Conservation (phyloP, 305 asterid genomes). For the Fraxinus xanthoxyloides region DNA sequence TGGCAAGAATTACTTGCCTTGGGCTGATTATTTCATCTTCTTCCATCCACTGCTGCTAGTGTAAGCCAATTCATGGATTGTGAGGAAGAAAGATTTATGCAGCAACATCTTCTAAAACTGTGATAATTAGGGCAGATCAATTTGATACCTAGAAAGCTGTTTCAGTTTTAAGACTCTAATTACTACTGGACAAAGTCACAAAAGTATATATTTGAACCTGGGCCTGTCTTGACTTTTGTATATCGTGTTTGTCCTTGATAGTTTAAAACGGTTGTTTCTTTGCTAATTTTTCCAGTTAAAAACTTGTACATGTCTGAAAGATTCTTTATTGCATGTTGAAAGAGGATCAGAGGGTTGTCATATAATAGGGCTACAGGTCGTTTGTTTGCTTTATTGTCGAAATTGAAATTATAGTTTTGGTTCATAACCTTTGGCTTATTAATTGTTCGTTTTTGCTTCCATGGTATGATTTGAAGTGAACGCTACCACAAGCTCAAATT, state of each 20-base stretch:
- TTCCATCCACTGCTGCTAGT: not conserved
- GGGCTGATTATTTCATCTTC: not conserved
- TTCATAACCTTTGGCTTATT: not conserved
- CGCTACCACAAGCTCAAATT: not conserved
- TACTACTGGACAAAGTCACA: not conserved
- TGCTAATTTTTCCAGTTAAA: not conserved
- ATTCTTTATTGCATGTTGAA: not conserved
- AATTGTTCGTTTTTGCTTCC: not conserved
- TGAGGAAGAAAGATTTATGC: not conserved
- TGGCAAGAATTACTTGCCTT: not conserved
- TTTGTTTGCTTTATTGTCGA: not conserved
- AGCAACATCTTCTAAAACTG: not conserved
- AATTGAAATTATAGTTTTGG: not conserved
- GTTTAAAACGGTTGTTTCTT: not conserved
- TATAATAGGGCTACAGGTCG: not conserved
- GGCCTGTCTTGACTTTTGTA: not conserved
- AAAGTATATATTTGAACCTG: not conserved
- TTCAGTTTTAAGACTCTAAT: not conserved
- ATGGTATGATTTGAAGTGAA: not conserved
- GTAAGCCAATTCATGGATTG: not conserved
- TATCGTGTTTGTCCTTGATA: not conserved
- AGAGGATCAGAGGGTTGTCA: not conserved
- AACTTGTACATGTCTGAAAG: not conserved
- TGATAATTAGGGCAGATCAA: not conserved
- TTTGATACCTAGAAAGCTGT: not conserved